These are phyloP conservation scores for Tephrocybe sp. DNA, from an alignment of 768 basidiomycete genomes.

Conservation along the genomic window DNA sequence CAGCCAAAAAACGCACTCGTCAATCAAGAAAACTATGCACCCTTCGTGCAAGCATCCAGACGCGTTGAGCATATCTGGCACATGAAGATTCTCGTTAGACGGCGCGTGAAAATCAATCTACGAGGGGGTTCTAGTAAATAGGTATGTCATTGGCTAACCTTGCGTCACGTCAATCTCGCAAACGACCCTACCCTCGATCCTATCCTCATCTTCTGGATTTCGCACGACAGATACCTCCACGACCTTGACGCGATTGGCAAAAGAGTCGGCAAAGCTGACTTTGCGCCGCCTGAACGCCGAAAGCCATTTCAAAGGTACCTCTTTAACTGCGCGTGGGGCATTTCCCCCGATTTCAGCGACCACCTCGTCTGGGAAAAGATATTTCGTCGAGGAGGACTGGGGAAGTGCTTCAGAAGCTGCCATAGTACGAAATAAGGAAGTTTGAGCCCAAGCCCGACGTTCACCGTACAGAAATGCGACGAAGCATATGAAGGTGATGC, in stretches of 20 bases:
- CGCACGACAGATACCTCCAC: conserved; percentile 39
- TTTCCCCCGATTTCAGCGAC: conserved; percentile 31
- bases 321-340: conserved; percentile 33
- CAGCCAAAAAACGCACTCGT: conserved; percentile 33
- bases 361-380: conserved; percentile 20
- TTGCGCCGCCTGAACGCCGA: conserved; percentile 25
- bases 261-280: conserved; percentile 26
- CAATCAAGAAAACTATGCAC: conserved; percentile 41
- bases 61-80: conserved; percentile 42
- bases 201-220: conserved; percentile 31
- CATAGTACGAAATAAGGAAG: neutral
- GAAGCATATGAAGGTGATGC: neutral
- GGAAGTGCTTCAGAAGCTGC: neutral
- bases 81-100: conserved; percentile 1
- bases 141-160: conserved; percentile 32
- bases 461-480: too few relatives aligned
- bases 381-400: conserved; percentile 9
- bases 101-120: neutral
- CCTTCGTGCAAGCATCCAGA: conserved; percentile 37
- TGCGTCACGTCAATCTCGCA: conserved; percentile 41
- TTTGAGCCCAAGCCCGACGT: neutral
- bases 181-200: conserved; percentile 34
- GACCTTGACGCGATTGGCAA: conserved; percentile 28
- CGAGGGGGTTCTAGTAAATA: neutral
- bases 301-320: conserved; percentile 36